Evolutionary conservation across 768 basidiomycete species (phyloP).

Genomic region (Hortiboletus campestris): DNA sequence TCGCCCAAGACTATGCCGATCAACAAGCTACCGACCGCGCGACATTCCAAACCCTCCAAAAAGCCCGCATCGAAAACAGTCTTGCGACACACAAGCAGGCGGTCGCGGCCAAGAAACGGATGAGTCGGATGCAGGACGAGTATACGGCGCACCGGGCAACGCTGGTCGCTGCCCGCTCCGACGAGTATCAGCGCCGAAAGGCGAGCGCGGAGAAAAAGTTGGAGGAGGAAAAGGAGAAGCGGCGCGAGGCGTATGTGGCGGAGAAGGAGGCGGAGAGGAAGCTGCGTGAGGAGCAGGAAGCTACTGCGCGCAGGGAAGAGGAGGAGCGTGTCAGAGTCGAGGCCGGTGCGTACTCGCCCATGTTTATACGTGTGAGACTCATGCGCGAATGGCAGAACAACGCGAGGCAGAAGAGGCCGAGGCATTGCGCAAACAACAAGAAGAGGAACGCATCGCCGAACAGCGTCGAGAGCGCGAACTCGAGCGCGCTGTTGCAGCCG

Average conservation of each 20-base stretch:
- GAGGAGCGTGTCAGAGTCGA: constrained; percentile 46
- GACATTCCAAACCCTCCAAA: constrained; percentile 63
- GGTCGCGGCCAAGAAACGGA: constrained; percentile 69
- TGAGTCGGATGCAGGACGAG: constrained; percentile 72
- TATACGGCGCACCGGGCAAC: constrained; percentile 52
- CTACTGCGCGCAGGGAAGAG: constrained; percentile 25
- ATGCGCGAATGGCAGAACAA: constrained; percentile 37
- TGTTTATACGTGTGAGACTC: constrained; percentile 3
- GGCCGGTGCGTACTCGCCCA: constrained; percentile 44
- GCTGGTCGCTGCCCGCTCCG: constrained; percentile 55
- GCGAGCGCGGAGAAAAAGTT: constrained; percentile 61
- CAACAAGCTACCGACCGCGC: constrained; percentile 79
- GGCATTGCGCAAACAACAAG: constrained; percentile 55
- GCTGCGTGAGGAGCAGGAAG: constrained; percentile 26
- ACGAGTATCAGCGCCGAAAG: constrained; percentile 62
- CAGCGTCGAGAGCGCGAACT: constrained; percentile 52
- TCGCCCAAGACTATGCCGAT: constrained; percentile 79
- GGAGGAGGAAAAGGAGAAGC: constrained; percentile 80
- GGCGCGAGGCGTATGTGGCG: constrained; percentile 58
- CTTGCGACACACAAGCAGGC: constrained; percentile 60
- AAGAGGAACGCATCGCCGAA: constrained; percentile 54
- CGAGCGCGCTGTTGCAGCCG: constrained; percentile 49
- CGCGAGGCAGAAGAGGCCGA: constrained; percentile 57
- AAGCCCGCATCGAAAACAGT: constrained; percentile 53
- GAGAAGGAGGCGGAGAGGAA: constrained; percentile 48